Evolutionary conservation across 352 stramenopile genomes (phyloP).

Genomic region (Globisporangium cederbergense): DNA sequence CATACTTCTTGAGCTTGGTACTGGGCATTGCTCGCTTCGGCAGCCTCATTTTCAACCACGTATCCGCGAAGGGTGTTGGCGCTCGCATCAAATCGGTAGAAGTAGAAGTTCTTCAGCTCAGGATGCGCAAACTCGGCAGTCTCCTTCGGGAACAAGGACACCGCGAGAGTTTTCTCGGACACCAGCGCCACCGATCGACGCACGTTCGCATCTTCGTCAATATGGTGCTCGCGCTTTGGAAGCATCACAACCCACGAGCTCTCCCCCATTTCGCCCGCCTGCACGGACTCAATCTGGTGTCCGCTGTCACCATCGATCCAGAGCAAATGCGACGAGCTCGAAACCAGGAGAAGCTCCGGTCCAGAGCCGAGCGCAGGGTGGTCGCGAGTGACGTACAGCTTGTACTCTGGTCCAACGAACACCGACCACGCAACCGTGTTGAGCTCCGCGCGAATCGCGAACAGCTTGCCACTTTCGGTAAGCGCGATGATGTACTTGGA

Average conservation of each 20-base stretch:
- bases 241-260: conserved; percentile 64
- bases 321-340: conserved; percentile 50
- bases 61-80: conserved; percentile 55
- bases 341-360: conserved; percentile 68
- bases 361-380: conserved; percentile 69
- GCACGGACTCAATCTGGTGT: conserved; percentile 33
- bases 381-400: conserved; percentile 74
- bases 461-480: conserved; percentile 77
- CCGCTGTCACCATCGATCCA: conserved; percentile 76
- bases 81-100: conserved; percentile 62
- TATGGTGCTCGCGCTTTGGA: conserved; percentile 71
- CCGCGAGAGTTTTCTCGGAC: conserved; percentile 39
- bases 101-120: conserved; percentile 74
- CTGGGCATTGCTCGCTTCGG: conserved; percentile 8
- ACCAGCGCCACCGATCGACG: conserved; percentile 65
- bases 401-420: conserved; percentile 66
- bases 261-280: conserved; percentile 17
- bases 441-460: conserved; percentile 73
- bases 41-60: conserved; percentile 35
- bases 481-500: conserved; percentile 79
- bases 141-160: conserved; percentile 56
- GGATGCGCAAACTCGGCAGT: conserved; percentile 37
- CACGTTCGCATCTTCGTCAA: conserved; percentile 49
- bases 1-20: conserved; percentile 58
- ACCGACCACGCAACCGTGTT: conserved; percentile 67